These are phyloP conservation scores for Nidularia sp. DNA, from an alignment of 768 basidiomycete species.

Conservation along the genomic window DNA sequence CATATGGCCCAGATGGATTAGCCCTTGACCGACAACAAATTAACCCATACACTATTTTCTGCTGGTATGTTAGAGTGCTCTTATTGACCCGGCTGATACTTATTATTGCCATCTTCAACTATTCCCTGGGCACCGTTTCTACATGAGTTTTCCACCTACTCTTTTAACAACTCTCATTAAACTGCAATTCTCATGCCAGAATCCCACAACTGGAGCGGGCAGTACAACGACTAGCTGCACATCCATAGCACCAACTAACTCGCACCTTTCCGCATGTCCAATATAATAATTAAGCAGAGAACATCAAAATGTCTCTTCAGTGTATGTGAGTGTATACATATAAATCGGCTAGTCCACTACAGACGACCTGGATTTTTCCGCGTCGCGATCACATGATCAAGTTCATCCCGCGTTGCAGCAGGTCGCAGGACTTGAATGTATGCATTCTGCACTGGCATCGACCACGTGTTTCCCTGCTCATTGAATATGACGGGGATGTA, in stretches of 20 bases:
- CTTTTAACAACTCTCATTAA: no score
- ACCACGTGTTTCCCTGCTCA: no score
- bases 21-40: conserved; percentile 11
- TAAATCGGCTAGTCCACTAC: no score
- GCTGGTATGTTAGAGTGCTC: conserved; percentile 6
- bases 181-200: conserved; percentile 2
- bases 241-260: conserved; percentile 7
- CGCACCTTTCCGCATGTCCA: conserved; percentile 15
- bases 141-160: conserved; percentile 1
- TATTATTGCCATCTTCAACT: not conserved
- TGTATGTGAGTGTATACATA: no score
- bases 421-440: no score
- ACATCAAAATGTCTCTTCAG: no score
- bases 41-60: conserved; percentile 10
- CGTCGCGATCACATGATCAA: no score
- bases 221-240: conserved; percentile 9
- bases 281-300: not conserved
- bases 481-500: no score
- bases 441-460: no score
- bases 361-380: no score
- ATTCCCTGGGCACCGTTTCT: conserved; percentile 10
- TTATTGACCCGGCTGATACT: not conserved
- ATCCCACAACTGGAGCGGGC: conserved; percentile 9
- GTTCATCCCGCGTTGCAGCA: no score
- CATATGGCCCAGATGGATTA: conserved; percentile 7